Percentiles rank a stretch among this genome's conserved stretches.
Evolutionary conservation across 2,329 filamentous ascomycete genomes (phyloP).

Genomic region (Byssothecium circinans): DNA sequence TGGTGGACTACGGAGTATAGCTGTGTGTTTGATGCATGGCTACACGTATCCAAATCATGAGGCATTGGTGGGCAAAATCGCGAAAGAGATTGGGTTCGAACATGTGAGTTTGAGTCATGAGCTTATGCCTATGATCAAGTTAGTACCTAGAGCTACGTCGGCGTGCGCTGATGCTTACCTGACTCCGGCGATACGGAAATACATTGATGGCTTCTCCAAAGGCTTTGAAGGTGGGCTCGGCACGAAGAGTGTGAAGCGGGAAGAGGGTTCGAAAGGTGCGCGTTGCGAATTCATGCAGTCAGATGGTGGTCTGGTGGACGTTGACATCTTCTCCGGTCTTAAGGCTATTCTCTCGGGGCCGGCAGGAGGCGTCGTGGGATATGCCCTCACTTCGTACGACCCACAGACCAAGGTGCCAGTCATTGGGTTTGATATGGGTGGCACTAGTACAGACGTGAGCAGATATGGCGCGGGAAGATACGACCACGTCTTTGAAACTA

Average conservation of each 20-base stretch:
- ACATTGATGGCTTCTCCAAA: constrained; percentile 73
- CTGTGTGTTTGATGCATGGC: constrained; percentile 88
- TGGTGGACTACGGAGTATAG: constrained; percentile 75
- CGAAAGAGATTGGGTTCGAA: constrained; percentile 76
- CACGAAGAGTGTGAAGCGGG: constrained; percentile 69
- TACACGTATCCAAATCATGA: constrained; percentile 92
- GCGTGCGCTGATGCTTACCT: constrained; percentile 80
- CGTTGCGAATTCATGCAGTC: constrained; percentile 96
- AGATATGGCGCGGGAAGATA: constrained; percentile 83
- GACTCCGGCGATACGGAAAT: constrained; percentile 76
- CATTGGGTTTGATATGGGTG: constrained; percentile 96
- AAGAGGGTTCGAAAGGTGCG: constrained; percentile 67
- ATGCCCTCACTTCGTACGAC: constrained; percentile 89
- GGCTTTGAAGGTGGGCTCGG: constrained; percentile 83
- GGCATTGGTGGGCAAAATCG: constrained; percentile 72
- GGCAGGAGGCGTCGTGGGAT: constrained; percentile 91
- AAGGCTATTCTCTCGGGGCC: constrained; percentile 86
- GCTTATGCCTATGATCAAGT: constrained; percentile 86
- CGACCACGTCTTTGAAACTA: constrained; percentile 93
- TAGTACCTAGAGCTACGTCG: constrained; percentile 73
- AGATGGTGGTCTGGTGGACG: constrained; percentile 71
- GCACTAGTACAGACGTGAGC: constrained; percentile 89
- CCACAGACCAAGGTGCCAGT: constrained; percentile 78
- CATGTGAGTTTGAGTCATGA: constrained; percentile 81
- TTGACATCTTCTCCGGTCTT: constrained; percentile 80